Evolutionary conservation across 306 rosid species (phyloP).

Genomic region (Betula pendula): DNA sequence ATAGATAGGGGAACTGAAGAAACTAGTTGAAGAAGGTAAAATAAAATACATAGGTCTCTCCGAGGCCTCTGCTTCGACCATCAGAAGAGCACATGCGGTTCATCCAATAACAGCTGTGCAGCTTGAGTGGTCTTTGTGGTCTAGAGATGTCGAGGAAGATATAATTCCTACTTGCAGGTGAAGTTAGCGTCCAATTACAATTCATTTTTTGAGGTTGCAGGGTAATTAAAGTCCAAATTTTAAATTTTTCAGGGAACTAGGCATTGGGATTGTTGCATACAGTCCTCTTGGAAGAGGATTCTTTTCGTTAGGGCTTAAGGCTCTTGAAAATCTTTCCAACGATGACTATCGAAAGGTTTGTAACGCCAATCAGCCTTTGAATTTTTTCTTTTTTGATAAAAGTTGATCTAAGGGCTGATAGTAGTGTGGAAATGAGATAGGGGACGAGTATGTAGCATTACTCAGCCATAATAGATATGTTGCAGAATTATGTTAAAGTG

Average conservation of each 20-base stretch:
- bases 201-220: no score
- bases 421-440: no score
- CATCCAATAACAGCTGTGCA: constrained; percentile 69
- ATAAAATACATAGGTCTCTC: constrained; percentile 62
- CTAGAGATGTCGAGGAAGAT: constrained; percentile 63
- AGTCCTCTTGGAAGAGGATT: constrained; percentile 75
- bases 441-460: no score
- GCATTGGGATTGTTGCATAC: constrained; percentile 66
- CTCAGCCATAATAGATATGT: background rate
- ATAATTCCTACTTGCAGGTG: constrained; percentile 62
- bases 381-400: no score
- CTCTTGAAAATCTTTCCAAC: constrained; percentile 25
- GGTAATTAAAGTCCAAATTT: background rate
- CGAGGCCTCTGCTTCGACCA: constrained; percentile 69
- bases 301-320: constrained; percentile 47
- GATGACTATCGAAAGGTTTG: constrained; percentile 57
- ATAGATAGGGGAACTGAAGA: constrained; percentile 72
- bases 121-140: constrained; percentile 64
- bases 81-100: constrained; percentile 75
- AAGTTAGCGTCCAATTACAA: background rate
- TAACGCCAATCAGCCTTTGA: no score
- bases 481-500: background rate
- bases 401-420: no score
- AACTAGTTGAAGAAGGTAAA: constrained; percentile 63
- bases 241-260: constrained; percentile 46